Evolutionary conservation across 257 asterid species (phyloP), one percentile per base, ranked within the genome.

Genomic region (Osmanthus fragrans): DNA sequence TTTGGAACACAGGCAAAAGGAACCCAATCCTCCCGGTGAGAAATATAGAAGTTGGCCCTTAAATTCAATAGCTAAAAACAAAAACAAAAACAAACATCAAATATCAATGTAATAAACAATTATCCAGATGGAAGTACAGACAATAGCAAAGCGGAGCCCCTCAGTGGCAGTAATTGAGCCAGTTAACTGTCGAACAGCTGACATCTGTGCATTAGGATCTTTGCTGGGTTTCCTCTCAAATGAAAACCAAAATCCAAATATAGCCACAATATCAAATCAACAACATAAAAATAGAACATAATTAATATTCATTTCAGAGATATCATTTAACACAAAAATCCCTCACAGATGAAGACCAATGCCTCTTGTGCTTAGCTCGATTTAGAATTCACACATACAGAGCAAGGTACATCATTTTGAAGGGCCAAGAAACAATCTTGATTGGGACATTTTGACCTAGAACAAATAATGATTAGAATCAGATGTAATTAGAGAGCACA

Each of bases 101-200:
- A 33, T 18, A 74, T 39, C 8, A 71, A 37, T 21, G 73, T 37
- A 21, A 40, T 19, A 19, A 37, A 71, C 16, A 73, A 73, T 72
- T 72, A 75, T 70, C 16, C n/a, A 60, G 74, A 80, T 76, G 82
- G 71, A 69, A 77, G 72, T 66, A 90, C 96, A 82, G 23, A 91
- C 98, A 78, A 93, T 87, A 36, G 92, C 97, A 81, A 93, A 93
- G 15, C 92, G 90, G 73, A 84, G 92, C 64, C 93, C 97, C 86
- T 86, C 86, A 4, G 90, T 89, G 4, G 89, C 82, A 51, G 82
- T 84, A 19, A 93, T 85, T 29, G 93, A 93, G 39, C 98, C 97
- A 7, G 89, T 81, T 77, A 93, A 80, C 23, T 90, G 91, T 18
- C 92, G 88, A 82, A 90, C 96, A 45, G 91, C 97, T 11, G 81